These are phyloP conservation scores for Gentiana macrophylla DNA, from an alignment of 257 asterid genomes.

Conservation along the genomic window DNA sequence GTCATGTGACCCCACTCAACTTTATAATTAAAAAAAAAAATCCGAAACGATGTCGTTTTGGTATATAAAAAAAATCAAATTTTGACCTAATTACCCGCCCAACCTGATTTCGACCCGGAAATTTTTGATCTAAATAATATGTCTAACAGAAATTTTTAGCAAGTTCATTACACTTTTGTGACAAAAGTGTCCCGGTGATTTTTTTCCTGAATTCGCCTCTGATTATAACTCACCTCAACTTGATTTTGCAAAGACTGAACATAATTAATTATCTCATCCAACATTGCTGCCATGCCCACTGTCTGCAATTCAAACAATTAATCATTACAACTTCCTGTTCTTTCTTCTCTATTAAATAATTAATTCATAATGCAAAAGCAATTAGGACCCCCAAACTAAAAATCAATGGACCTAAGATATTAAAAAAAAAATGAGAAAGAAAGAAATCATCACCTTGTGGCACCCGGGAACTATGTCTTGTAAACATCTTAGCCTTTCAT, in stretches of 20 bases:
- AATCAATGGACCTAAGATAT: neutral
- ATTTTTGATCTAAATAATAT: too few relatives aligned
- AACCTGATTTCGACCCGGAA: too few relatives aligned
- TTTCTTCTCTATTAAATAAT: neutral
- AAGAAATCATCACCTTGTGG: constrained; percentile 42
- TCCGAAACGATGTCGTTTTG: too few relatives aligned
- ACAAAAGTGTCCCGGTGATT: neutral
- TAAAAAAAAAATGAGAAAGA: neutral
- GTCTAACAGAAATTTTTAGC: too few relatives aligned
- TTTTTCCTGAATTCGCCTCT: neutral
- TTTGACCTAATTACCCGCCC: too few relatives aligned
- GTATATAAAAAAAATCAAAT: too few relatives aligned
- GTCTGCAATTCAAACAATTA: constrained; percentile 38
- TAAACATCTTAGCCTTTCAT: constrained; percentile 69
- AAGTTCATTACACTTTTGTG: neutral
- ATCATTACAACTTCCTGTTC: neutral
- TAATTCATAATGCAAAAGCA: too few relatives aligned
- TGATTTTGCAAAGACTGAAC: constrained; percentile 88
- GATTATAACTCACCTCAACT: constrained; percentile 53
- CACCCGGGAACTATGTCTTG: constrained; percentile 96
- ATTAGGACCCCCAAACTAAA: too few relatives aligned
- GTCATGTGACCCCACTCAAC: too few relatives aligned
- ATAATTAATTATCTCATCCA: constrained; percentile 84
- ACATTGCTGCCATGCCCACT: constrained; percentile 96
- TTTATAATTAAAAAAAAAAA: too few relatives aligned